Evolutionary conservation across 352 stramenopile genomes (phyloP).

Genomic region (Phytophthora pseudosyringae): DNA sequence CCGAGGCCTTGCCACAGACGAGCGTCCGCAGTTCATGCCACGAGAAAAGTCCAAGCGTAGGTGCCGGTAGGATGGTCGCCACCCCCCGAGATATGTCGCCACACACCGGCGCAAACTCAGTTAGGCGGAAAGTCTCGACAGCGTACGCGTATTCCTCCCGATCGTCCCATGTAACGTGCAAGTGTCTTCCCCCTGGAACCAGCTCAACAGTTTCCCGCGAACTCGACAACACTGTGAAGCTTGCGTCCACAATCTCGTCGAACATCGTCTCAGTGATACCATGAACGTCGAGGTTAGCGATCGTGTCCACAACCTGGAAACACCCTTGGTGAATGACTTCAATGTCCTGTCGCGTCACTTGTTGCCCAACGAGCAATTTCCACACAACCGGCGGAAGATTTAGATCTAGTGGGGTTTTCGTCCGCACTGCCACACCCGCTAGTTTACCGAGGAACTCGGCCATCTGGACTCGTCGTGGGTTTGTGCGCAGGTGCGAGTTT

Average conservation of each 20-base stretch:
- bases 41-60: slow-evolving; percentile 84
- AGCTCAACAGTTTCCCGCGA: slow-evolving; percentile 82
- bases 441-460: slow-evolving; percentile 95
- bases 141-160: slow-evolving; percentile 81
- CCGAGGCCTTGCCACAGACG: slow-evolving; percentile 88
- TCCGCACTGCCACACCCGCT: slow-evolving; percentile 93
- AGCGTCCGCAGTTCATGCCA: slow-evolving; percentile 91
- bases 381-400: slow-evolving; percentile 93
- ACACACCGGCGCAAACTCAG: slow-evolving; percentile 83
- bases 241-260: slow-evolving; percentile 91
- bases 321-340: slow-evolving; percentile 84
- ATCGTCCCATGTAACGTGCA: slow-evolving; percentile 93
- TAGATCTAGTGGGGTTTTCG: slow-evolving; percentile 93
- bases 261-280: slow-evolving; percentile 89
- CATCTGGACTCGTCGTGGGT: slow-evolving; percentile 81
- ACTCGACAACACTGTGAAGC: slow-evolving; percentile 89
- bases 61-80: slow-evolving; percentile 84
- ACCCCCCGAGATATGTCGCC: slow-evolving; percentile 79
- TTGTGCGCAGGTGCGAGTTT: slow-evolving; percentile 62
- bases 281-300: slow-evolving; percentile 79
- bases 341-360: slow-evolving; percentile 80
- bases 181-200: slow-evolving; percentile 71
- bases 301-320: slow-evolving; percentile 91
- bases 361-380: slow-evolving; percentile 91
- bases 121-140: slow-evolving; percentile 80